Conservation (phyloP, 192 early-diverging fungal genomes). For the Phycomyces nitens region DNA sequence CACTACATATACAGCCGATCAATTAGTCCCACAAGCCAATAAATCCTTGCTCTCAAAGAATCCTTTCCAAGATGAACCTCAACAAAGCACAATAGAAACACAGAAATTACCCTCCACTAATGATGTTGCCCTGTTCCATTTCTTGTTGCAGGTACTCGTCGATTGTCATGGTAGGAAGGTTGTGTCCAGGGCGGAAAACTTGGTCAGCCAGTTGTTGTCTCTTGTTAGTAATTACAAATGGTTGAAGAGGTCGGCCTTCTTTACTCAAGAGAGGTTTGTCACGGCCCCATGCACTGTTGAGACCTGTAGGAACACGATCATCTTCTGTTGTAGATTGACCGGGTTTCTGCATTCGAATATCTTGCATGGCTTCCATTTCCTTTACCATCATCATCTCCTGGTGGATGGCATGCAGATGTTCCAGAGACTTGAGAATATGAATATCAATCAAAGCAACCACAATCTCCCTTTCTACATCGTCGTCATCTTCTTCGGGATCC, state of each 20-base stretch:
- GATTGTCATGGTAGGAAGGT: constrained; percentile 92
- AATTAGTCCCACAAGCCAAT: neutral
- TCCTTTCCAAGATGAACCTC: too few relatives aligned
- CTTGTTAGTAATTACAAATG: constrained; percentile 84
- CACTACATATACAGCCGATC: constrained; percentile 9
- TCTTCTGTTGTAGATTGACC: constrained; percentile 17
- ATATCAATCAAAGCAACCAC: constrained; percentile 70
- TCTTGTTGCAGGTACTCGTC: constrained; percentile 92
- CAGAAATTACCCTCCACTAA: constrained; percentile 82
- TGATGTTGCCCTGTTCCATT: constrained; percentile 81
- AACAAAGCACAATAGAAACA: too few relatives aligned
- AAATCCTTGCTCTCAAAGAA: neutral
- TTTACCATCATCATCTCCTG: constrained; percentile 81
- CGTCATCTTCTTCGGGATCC: constrained; percentile 42
- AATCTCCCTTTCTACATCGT: constrained; percentile 66
- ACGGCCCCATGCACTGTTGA: constrained; percentile 5
- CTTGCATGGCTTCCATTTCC: constrained; percentile 62
- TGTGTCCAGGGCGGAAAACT: constrained; percentile 80
- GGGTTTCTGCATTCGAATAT: constrained; percentile 20
- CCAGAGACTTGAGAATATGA: constrained; percentile 66
- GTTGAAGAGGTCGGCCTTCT: constrained; percentile 63
- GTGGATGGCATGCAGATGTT: constrained; percentile 63
- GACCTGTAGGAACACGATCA: constrained; percentile 12
- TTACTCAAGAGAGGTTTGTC: constrained; percentile 40
- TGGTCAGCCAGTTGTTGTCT: constrained; percentile 68